These are phyloP conservation scores for Crithidia expoeki DNA, from an alignment of 208 protist species.

Conservation along the genomic window DNA sequence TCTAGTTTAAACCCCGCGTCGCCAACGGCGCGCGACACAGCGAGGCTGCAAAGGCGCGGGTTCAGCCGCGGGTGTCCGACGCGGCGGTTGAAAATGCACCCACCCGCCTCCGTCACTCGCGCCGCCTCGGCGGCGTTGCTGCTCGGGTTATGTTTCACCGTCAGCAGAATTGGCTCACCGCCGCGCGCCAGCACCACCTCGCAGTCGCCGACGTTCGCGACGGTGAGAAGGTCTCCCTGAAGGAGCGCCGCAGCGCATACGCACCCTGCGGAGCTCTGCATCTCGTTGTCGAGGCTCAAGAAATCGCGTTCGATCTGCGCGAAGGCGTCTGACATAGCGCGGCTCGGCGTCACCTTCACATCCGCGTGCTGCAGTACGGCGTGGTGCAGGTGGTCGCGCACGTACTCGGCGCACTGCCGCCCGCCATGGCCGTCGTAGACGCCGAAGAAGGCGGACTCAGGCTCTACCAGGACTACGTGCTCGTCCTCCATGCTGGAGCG, in stretches of 20 bases:
- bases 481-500: conserved; percentile 86
- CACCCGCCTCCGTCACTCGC: conserved; percentile 82
- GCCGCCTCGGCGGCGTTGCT: conserved; percentile 69
- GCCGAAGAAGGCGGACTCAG: conserved; percentile 70
- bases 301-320: conserved; percentile 71
- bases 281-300: conserved; percentile 42
- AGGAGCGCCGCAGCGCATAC: conserved; percentile 73
- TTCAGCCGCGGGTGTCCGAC: conserved; percentile 90
- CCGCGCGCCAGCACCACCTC: conserved; percentile 81
- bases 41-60: conserved; percentile 78
- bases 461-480: conserved; percentile 53
- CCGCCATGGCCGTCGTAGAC: conserved; percentile 88
- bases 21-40: conserved; percentile 92
- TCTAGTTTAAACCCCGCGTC: conserved; percentile 92
- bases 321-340: conserved; percentile 64
- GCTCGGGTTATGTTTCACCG: conserved; percentile 78
- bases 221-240: conserved; percentile 58
- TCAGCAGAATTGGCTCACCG: conserved; percentile 64
- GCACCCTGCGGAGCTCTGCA: conserved; percentile 64
- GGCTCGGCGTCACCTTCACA: conserved; percentile 41
- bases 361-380: conserved; percentile 51
- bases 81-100: conserved; percentile 84
- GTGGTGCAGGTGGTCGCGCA: conserved; percentile 67
- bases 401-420: conserved; percentile 69
- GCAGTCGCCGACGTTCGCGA: conserved; percentile 85